Conservation (phyloP, 805 yeast genomes). For the Candida verbasci region DNA sequence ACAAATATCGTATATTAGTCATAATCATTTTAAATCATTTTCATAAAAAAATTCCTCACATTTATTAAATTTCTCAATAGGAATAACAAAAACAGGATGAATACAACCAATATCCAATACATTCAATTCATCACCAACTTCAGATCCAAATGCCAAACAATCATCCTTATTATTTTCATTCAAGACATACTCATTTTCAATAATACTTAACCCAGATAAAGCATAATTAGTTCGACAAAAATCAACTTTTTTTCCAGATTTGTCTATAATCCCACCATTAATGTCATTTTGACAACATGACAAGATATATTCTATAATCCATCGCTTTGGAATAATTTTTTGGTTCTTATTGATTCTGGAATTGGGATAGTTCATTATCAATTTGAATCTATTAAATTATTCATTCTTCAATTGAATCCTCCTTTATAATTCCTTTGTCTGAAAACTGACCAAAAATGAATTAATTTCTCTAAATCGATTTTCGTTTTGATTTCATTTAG, state of each 20-base stretch:
- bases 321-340: constrained; percentile 45
- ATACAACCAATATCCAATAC: constrained; percentile 14
- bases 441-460: constrained; percentile 64
- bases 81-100: constrained; percentile 27
- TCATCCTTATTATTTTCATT: constrained; percentile 2
- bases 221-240: constrained; percentile 89
- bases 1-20: too few relatives aligned
- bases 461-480: constrained; percentile 43
- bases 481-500: constrained; percentile 21
- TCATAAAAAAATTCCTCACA: neutral
- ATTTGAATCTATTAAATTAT: constrained; percentile 94
- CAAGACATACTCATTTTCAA: constrained; percentile 41
- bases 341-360: constrained; percentile 45
- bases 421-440: constrained; percentile 77
- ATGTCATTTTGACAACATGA: constrained; percentile 66
- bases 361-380: constrained; percentile 71
- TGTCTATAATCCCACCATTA: constrained; percentile 79
- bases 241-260: constrained; percentile 79
- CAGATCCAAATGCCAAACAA: constrained; percentile 17
- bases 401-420: constrained; percentile 85
- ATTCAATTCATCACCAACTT: constrained; percentile 9
- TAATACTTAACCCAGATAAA: constrained; percentile 65
- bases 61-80: constrained; percentile 9
- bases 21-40: too few relatives aligned
- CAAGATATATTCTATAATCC: constrained; percentile 63